Evolutionary conservation across 164 flowering plant species (phyloP), one percentile per base, ranked within the genome.

Genomic region (Macadamia tetraphylla): DNA sequence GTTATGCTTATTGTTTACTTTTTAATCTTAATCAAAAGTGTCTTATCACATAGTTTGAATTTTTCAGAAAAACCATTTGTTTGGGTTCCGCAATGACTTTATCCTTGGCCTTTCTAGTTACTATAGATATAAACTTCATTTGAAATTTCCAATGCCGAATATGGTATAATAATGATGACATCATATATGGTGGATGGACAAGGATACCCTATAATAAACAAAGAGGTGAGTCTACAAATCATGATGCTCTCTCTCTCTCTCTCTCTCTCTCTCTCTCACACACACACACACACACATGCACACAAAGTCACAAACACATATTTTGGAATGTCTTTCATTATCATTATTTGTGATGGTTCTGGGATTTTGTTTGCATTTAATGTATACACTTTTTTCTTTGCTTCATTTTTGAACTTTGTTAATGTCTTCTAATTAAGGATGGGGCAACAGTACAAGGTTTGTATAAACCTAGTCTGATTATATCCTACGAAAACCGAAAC

Each of bases 151-250:
- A 53, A 95, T 87, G 91, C 99, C 62, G 98, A 88, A 55, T 89
- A 88, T 78, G 99, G 92, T 82, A 65, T 75, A 61, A 66, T 92
- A 43, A 92, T 92, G 98, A 95, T 95, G 99, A 92, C 92, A 29
- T 95, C 99, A 1, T 95, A 95, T 83, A 91, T 95, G 98, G 86
- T 95, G 70, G 98, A 95, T 84, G 98, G 97, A 18, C 90, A 89
- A 81, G 99, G 99, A 12, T 92, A 83, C 77, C 79, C 92, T 64
- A 91, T 92, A 62, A 91, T 88, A 57, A 95, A 92, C 74, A 86
- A 98, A 85, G 98, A 95, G 96, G 99, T 90, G 58, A 15, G 44
- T 29, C 17, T 64, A 31, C 58, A 6, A 57, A 44, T 15, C 17
- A 32, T 51, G 23, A 23, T 1, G 30, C 30, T 2, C 23, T 59